Percentiles rank a stretch among this genome's conserved stretches.
Evolutionary conservation across 345 rosid genomes (phyloP).

Genomic region (Rhizophora apiculata): DNA sequence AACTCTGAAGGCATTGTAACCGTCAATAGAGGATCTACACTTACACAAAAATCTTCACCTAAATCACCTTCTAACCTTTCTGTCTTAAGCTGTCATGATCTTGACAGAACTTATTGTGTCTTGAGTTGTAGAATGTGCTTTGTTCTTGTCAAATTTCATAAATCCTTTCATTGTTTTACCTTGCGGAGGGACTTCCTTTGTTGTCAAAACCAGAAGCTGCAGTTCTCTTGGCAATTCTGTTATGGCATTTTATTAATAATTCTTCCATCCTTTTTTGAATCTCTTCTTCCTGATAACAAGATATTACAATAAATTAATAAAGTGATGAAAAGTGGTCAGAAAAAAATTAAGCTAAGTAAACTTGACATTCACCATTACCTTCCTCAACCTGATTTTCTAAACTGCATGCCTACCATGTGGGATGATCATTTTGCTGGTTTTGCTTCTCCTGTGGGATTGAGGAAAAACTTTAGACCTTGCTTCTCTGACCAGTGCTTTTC

Average conservation of each 20-base stretch:
- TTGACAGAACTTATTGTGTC: constrained; percentile 31
- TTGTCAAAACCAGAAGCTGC: constrained; percentile 20
- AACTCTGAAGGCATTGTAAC: no score
- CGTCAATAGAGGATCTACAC: no score
- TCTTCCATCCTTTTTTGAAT: constrained; percentile 66
- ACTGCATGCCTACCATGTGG: no score
- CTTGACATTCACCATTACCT: neutral
- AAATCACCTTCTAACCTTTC: constrained; percentile 1
- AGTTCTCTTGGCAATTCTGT: constrained; percentile 83
- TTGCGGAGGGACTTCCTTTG: constrained; percentile 40
- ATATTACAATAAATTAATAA: neutral
- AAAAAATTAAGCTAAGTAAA: constrained; percentile 5
- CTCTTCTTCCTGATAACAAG: constrained; percentile 71
- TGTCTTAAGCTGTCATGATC: constrained; percentile 32
- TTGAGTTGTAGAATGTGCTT: constrained; percentile 20
- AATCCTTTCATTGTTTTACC: constrained; percentile 35
- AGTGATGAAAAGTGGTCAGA: neutral
- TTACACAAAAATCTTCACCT: no score
- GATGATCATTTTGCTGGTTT: no score
- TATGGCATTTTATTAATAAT: constrained; percentile 57
- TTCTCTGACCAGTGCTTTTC: constrained; percentile 37
- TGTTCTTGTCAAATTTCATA: constrained; percentile 18
- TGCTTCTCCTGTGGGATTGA: no score
- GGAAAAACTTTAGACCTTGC: constrained; percentile 34
- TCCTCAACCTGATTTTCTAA: no score